phyloP scores from a whole-genome alignment of 2,329 filamentous ascomycete species.

The Colletotrichum sidae region DNA sequence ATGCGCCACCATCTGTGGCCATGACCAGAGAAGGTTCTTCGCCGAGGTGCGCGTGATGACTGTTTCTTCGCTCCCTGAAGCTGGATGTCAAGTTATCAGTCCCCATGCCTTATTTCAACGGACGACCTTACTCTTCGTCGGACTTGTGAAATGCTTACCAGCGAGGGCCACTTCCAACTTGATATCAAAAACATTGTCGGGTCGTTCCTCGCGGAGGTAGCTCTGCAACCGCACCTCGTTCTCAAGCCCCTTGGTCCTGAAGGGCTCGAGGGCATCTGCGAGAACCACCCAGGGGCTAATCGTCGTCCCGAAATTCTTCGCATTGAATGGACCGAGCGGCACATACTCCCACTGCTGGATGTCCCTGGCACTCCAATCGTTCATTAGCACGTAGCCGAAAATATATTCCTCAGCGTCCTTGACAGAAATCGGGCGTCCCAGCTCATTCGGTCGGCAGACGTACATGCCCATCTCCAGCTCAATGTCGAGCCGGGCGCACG shows the following conservation, averaged over 20 bases:
- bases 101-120: too few species aligned
- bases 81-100: neutral
- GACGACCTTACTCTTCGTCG: too few species aligned
- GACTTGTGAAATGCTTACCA: constrained; percentile 44
- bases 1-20: constrained; percentile 86
- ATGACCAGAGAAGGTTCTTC: constrained; percentile 77
- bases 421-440: constrained; percentile 75
- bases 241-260: constrained; percentile 37
- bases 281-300: constrained; percentile 73
- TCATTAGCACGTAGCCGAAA: constrained; percentile 77
- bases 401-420: constrained; percentile 75
- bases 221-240: constrained; percentile 50
- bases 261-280: constrained; percentile 63
- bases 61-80: constrained; percentile 46
- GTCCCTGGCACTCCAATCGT: constrained; percentile 73
- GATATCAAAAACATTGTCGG: constrained; percentile 51
- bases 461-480: constrained; percentile 85
- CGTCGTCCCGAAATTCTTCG: constrained; percentile 69
- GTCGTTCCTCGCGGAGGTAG: constrained; percentile 66
- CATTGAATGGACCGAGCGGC: constrained; percentile 71
- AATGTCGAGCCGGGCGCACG: constrained; percentile 74
- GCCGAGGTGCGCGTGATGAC: constrained; percentile 50
- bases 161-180: constrained; percentile 52
- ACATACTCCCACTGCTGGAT: constrained; percentile 72
- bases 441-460: constrained; percentile 71